Evolutionary conservation across 352 stramenopile genomes (phyloP).

Genomic region (Globisporangium megalacanthum): DNA sequence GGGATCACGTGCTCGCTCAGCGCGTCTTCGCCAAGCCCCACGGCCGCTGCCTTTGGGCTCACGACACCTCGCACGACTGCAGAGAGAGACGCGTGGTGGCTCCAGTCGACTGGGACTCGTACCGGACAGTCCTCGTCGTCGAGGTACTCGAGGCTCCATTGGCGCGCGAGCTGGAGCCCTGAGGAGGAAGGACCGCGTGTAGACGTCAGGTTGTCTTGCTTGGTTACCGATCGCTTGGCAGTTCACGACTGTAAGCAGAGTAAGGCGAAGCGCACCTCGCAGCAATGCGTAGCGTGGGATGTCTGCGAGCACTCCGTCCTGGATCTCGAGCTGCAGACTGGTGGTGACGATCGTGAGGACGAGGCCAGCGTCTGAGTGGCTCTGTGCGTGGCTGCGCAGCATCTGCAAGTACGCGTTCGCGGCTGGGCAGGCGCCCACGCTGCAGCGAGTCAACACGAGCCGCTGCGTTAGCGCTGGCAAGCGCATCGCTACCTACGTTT

Average conservation of each 20-base stretch:
- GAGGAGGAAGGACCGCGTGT: not conserved
- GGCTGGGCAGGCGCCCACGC: slow-evolving; percentile 39
- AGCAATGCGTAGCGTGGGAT: slow-evolving; percentile 23
- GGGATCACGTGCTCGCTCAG: slow-evolving; percentile 23
- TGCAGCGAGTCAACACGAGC: not conserved
- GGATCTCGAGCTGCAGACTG: slow-evolving; percentile 39
- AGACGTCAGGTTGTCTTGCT: no score
- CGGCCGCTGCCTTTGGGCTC: slow-evolving; percentile 25
- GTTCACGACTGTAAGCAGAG: no score
- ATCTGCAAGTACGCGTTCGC: slow-evolving; percentile 56
- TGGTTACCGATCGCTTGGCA: no score
- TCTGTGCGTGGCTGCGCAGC: slow-evolving; percentile 40
- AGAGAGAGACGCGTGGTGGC: slow-evolving; percentile 21
- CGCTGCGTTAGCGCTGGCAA: not conserved
- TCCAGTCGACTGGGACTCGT: slow-evolving; percentile 41
- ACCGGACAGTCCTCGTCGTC: slow-evolving; percentile 34
- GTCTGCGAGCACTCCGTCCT: slow-evolving; percentile 24
- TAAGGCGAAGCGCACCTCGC: slow-evolving; percentile 15
- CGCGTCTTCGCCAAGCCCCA: slow-evolving; percentile 5
- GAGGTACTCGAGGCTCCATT: slow-evolving; percentile 46
- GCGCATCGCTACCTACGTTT: no score
- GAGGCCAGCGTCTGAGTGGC: slow-evolving; percentile 36
- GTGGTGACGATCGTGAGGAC: slow-evolving; percentile 32
- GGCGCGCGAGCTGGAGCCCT: slow-evolving; percentile 43
- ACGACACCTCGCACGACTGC: slow-evolving; percentile 41